Base-by-base conservation (phyloP, 179 eudicot genomes). In the Vitellaria paradoxa region DNA sequence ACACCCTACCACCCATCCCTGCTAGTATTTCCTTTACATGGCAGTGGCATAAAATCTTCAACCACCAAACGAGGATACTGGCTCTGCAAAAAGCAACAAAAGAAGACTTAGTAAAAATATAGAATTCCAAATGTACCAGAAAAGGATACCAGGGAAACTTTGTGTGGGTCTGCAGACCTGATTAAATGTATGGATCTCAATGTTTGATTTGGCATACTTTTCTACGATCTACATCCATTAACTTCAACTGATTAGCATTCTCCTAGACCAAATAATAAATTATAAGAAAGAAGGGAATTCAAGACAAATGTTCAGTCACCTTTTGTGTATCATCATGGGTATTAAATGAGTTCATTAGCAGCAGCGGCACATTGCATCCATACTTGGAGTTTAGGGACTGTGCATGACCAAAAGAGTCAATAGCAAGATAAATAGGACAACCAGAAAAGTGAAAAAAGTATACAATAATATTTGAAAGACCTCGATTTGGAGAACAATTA, bases 341-440 rank as follows among this genome's bases (percentile, higher is more conserved):
- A 85, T 96, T 96, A 87, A 96, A 96, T 52, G 99, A 96, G 87
- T 96, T 96, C 99, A 96, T 94, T 30, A 96, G 81, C 78, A 96
- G 89, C 79, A 96, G 87, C 26, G 99, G 98, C 21, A 96, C 99
- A 73, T 80, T 91, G 92, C 93, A 89, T 57, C 99, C 99, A 75
- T 94, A 96, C 83, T 87, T 89, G 75, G 87, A 75, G 77, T 96
- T 96, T 61, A 96, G 94, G 49, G 76, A 77, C 98, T 96, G 82
- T 64, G 55, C 21, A 85, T 21, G 46, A 78, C 45, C 7, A 40
- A 30, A 76, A 65, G 69, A 14, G 45, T 78, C 53, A 81, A 75
- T 63, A 61, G 65, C 66, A 73, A 15, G 45, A 14, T 52, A 57
- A 72, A 79, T 23, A 17, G 17, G 45, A 64, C 37, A 47, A 30